Base-by-base conservation (phyloP, 352 stramenopile species). In the Globisporangium acanthophoron region DNA sequence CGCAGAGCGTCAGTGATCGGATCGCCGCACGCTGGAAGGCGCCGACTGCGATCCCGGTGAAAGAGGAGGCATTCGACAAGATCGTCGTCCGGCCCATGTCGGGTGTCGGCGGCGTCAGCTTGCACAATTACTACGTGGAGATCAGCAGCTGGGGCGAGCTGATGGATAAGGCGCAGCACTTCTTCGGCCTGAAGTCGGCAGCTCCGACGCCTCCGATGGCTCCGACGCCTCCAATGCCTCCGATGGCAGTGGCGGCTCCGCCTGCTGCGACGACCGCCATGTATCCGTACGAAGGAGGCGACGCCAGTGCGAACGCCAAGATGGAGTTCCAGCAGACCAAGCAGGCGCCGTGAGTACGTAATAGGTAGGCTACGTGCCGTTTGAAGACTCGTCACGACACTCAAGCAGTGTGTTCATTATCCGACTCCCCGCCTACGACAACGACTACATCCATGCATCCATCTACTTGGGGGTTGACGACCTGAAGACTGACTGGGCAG, bases 71-170 rank as follows among this genome's bases (percentile, higher is more conserved):
- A 16, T 65, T 65, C 52, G 49, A 50, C 29, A 48, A 48, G 35
- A 57, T 65, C 29, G n/a, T 20, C 16, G 47, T 60, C 20, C 16
- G 27, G 11, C 8, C 40, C 18, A 52, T 20, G 18, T 47, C 43
- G 43, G 16, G 3, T 18, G 16, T n/a, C 4, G 5, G 33, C n/a
- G 9, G 4, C 18, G 6, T 29, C 27, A 44, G 9, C 18, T 18
- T 35, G 11, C 46, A n/a, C 12, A 16, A 54, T 31, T 64, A 54
- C 43, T 45, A 29, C 24, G 31, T 58, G 7, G 52, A 64, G 58
- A 58, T 58, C 33, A 51, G 58, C 12, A 64, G 58, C 58, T 64
- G 52, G 39, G 20, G 50, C 50, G 58, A 64, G 20, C 35, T 64
- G 16, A 20, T 64, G 21, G 35, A 9, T 0, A 40, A 58, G 33